phyloP scores from a whole-genome alignment of 306 rosid genomes.

The Glycine tomentella region DNA sequence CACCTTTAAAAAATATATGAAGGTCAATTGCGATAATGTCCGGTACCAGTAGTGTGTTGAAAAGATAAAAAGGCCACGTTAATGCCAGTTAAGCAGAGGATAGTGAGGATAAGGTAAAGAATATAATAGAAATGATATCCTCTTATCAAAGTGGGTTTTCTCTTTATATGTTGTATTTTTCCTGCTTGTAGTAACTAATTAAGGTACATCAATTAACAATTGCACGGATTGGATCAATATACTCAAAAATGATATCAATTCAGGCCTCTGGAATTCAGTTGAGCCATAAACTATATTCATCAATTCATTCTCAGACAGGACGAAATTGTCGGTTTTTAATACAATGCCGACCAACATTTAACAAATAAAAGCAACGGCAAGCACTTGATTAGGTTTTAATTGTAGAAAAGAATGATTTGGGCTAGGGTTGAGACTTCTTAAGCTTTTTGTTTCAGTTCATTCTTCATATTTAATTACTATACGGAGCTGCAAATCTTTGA shows the following conservation, averaged over 20 bases:
- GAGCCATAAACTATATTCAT: neutral
- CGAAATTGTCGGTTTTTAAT: neutral
- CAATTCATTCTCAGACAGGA: neutral
- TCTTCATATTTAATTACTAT: neutral
- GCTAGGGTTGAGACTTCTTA: too few species aligned
- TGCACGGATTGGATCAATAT: constrained; percentile 11
- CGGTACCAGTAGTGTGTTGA: constrained; percentile 15
- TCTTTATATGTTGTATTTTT: constrained; percentile 2
- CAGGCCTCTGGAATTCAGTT: constrained; percentile 6
- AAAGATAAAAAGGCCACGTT: constrained; percentile 3
- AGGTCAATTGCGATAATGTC: constrained; percentile 34
- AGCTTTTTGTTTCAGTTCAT: neutral
- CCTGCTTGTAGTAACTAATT: neutral
- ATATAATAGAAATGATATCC: constrained; percentile 31
- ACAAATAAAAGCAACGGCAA: constrained; percentile 38
- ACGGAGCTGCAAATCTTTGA: neutral
- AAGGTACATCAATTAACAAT: constrained; percentile 21
- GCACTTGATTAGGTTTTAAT: constrained; percentile 18
- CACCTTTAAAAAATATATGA: constrained; percentile 23
- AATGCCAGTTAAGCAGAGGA: constrained; percentile 3
- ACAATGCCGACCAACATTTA: constrained; percentile 48
- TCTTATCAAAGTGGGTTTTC: neutral
- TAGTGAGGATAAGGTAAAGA: constrained; percentile 45
- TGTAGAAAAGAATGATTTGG: neutral
- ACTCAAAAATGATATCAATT: constrained; percentile 4